phyloP scores from a whole-genome alignment of 129 eudicot species.

The Erigeron canadensis region DNA sequence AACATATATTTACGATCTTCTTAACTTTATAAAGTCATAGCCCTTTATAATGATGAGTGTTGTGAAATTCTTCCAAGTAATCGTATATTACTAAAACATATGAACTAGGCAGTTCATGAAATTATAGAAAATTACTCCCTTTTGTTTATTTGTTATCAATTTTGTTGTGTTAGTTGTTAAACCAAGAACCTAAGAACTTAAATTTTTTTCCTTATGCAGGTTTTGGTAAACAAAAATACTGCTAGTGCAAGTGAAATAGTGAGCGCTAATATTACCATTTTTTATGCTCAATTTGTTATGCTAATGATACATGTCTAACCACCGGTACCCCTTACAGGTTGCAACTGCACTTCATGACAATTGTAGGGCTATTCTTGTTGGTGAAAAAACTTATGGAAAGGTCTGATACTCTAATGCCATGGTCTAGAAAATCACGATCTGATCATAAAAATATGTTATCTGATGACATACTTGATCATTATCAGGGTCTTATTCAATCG shows the following conservation, averaged over 20 bases:
- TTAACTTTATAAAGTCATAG: no score
- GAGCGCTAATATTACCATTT: slow-evolving; percentile 33
- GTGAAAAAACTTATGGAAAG: slow-evolving; percentile 93
- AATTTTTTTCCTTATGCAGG: slow-evolving; percentile 51
- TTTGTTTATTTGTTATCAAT: background rate
- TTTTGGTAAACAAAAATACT: slow-evolving; percentile 87
- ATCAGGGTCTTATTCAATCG: slow-evolving; percentile 82
- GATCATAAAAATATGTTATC: background rate
- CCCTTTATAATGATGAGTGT: no score
- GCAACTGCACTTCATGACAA: slow-evolving; percentile 98
- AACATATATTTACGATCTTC: no score
- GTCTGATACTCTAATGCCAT: slow-evolving; percentile 32
- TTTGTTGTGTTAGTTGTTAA: slow-evolving; percentile 14
- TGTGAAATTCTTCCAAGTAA: no score
- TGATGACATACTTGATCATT: slow-evolving; percentile 23
- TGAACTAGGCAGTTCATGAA: background rate
- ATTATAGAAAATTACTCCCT: background rate
- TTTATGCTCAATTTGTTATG: background rate
- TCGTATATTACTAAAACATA: no score
- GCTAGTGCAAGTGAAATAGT: slow-evolving; percentile 99
- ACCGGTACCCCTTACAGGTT: slow-evolving; percentile 52
- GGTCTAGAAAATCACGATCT: background rate
- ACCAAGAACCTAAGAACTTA: background rate
- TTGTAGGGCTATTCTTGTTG: slow-evolving; percentile 93
- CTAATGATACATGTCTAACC: slow-evolving; percentile 22